Evolutionary conservation across 352 stramenopile species (phyloP), one percentile per base, ranked within the genome.

Genomic region (Phytophthora palmivora): DNA sequence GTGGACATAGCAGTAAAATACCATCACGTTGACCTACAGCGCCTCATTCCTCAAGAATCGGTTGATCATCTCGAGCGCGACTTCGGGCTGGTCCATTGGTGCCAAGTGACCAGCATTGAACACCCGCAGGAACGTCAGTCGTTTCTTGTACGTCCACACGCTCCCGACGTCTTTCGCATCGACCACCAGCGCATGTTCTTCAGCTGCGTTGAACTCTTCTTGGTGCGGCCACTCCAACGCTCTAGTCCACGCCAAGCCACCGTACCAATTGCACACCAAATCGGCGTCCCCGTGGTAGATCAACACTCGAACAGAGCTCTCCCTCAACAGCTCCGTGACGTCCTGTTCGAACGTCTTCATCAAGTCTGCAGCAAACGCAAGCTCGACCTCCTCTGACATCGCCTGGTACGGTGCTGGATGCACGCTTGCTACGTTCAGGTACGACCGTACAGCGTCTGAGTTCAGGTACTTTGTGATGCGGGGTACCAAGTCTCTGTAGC

Each of bases 261-360:
- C 96, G 34, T 97, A 66, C 82, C 97, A 99, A 64, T 99, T 99
- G 80, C 94, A 98, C 63, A 98, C 97, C 58, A 98, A 94, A 63
- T 99, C 97, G 16, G 92, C 80, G 70, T 99, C 97, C 37, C 97
- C 97, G n/a, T 93, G 86, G 78, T 99, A 99, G 53, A 99, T 95
- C 12, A 99, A 73, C 22, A 97, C 92, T 6, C 79, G 79, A 14
- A 89, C 58, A 2, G 50, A 63, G 33, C 52, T 64, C 19, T 69
- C 70, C 6, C 78, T 53, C 11, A 99, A 74, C 49, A 99, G 67
- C 32, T 91, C 88, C 1, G 80, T 77, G n/a, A 98, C 72, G 42
- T 92, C 84, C 15, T 81, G 51, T 22, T 92, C 78, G 61, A 96
- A 98, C 38, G 92, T 78, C 67, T 97, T 95, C 89, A 98, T 98